Conservation (phyloP, 805 yeast species). For the Debaryomyces prosopidis region DNA sequence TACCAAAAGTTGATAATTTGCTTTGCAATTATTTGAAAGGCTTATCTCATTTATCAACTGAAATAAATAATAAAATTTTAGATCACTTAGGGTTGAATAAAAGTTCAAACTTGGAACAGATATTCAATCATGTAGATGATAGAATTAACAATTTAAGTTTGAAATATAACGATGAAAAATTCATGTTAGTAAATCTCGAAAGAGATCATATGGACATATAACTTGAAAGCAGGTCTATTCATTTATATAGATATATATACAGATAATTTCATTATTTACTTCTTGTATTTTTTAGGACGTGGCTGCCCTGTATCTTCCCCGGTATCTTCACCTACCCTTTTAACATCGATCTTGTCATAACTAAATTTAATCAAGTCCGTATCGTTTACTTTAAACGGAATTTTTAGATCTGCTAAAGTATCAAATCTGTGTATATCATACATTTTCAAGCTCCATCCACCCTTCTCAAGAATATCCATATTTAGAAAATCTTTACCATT, state of each 20-base stretch:
- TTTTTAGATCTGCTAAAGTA: slow-evolving; percentile 23
- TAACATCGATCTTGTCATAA: not conserved
- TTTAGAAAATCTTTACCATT: slow-evolving; percentile 2
- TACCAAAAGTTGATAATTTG: slow-evolving; percentile 19
- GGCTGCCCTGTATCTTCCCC: slow-evolving; percentile 4
- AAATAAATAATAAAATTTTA: slow-evolving; percentile 27
- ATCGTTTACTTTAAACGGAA: slow-evolving; percentile 18
- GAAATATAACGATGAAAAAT: slow-evolving; percentile 31
- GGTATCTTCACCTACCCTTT: not conserved
- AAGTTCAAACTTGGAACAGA: slow-evolving; percentile 31
- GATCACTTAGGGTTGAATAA: slow-evolving; percentile 20
- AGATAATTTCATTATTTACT: not conserved
- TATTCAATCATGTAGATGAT: slow-evolving; percentile 28
- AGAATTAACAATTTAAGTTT: slow-evolving; percentile 31
- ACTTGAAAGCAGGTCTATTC: not conserved
- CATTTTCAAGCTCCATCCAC: slow-evolving; percentile 40
- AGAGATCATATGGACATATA: slow-evolving; percentile 32
- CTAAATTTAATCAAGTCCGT: slow-evolving; percentile 6
- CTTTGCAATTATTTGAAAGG: slow-evolving; percentile 22
- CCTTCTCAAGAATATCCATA: slow-evolving; percentile 26
- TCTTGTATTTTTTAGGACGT: slow-evolving; percentile 4
- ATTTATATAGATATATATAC: not conserved
- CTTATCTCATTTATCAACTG: slow-evolving; percentile 16
- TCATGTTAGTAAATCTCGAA: slow-evolving; percentile 38
- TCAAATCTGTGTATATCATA: slow-evolving; percentile 24